These are phyloP conservation scores for Oldenlandia corymbosa DNA, from an alignment of 257 asterid genomes.

Conservation along the genomic window DNA sequence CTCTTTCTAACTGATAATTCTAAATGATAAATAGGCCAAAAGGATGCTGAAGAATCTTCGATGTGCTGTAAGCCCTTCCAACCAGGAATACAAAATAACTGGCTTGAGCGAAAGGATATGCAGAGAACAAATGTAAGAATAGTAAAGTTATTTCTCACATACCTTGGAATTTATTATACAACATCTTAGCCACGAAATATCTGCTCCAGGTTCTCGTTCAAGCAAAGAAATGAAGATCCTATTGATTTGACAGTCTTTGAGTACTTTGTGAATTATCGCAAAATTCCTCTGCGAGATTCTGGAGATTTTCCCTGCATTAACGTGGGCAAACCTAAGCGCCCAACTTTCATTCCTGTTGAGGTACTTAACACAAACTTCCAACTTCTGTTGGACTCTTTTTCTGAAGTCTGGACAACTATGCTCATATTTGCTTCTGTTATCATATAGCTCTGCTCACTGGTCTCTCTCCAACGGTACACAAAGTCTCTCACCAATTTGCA, in stretches of 20 bases:
- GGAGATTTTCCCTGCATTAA: conserved; percentile 56
- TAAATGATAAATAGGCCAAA: too few relatives aligned
- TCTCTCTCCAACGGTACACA: conserved; percentile 70
- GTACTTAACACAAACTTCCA: too few relatives aligned
- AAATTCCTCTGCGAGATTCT: conserved; percentile 31
- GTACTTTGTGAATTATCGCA: conserved; percentile 38
- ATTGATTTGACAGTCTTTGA: conserved; percentile 48
- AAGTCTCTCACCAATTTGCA: conserved; percentile 52
- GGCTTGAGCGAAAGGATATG: conserved; percentile 57
- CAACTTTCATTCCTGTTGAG: conserved; percentile 65
- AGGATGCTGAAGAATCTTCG: conserved; percentile 54
- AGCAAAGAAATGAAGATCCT: conserved; percentile 28
- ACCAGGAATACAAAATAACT: conserved; percentile 46
- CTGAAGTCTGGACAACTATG: too few relatives aligned
- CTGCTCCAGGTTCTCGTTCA: conserved; percentile 39
- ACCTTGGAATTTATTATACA: neutral
- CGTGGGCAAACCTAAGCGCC: conserved; percentile 60
- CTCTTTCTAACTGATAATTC: too few relatives aligned
- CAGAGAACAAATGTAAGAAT: conserved; percentile 45
- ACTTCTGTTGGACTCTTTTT: too few relatives aligned
- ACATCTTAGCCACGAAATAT: neutral
- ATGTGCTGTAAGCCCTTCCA: conserved; percentile 31
- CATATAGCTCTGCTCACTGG: conserved; percentile 46
- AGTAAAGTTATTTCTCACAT: neutral
- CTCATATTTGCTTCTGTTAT: conserved; percentile 8